Base-by-base conservation (phyloP, 495 filamentous ascomycete genomes). In the Podospora comata region DNA sequence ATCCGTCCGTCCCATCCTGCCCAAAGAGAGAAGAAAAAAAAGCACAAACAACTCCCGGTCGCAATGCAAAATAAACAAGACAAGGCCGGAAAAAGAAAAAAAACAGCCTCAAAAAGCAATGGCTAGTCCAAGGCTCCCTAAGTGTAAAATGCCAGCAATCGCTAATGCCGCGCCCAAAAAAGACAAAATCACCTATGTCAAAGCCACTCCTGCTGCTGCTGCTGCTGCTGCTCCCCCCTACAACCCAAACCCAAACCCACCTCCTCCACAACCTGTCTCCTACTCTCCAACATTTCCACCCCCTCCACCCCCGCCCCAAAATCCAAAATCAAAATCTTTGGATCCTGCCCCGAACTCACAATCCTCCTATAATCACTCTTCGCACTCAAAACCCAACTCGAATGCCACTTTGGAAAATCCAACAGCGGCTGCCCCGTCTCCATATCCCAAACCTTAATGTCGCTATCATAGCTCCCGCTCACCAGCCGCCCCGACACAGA, bases 331-430 rank as follows among this genome's bases (percentile, higher is more conserved):
- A 97, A 81, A 34, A 92, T 90, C 70, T 94, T 88, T 11, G 92
- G 90, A 73, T 98, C 94, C 79, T 99, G 95, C 56, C 92, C 94
- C 0, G 96, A 96, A 65, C 91, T 92, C 58, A 99, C 89, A 66
- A 99, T 93, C 48, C 95, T 86, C 60, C 94, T 84, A 76, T 97
- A 97, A 77, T 99, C 95, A 39, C 90, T 91, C 80, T 98, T 97
- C 28, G 96, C 95, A 68, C 91, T 92, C 56, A 99, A 79, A 72
- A 97, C 96, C 96, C 96, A 98, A 73, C 92, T 96, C 18, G 90
- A 89, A 54, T 96, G 95, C 92, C 92, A 98, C 65, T 90, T 88
- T 19, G 91, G 90, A 69, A 97, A 91, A 67, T 91, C 86, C 62
- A 93, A 85, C 34, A 92, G 84, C 54, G 89, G 80, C 60, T 87